Evolutionary conservation across 2,329 filamentous ascomycete genomes (phyloP), one percentile per base, ranked within the genome.

Genomic region (Beauveria varroae): DNA sequence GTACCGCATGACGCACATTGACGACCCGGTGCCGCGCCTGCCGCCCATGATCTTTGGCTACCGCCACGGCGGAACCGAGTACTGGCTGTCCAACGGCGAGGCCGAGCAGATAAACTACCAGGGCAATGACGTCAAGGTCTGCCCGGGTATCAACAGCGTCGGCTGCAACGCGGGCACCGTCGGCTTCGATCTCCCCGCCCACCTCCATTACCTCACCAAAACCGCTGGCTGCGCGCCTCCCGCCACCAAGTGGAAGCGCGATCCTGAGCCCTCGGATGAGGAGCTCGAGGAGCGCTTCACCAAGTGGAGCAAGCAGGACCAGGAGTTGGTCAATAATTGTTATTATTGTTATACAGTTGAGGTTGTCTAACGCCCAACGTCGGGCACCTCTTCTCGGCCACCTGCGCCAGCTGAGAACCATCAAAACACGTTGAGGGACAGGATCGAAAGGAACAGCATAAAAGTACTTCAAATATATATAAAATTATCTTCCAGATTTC

Each of bases 1-100:
- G 65, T 87, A 79, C 74, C 85, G 88, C 64, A 76, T 90, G 57
- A 91, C 88, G 1, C 87, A 91, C 73, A 73, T 73, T 47, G 75
- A 81, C 66, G 89, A 92, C 70, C 85, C 86, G 0, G 82, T 91
- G 1, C 86, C 89, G 0, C 81, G 85, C 49, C 77, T 92, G 43
- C 88, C 88, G 1, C 82, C 86, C 12, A 73, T 84, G 62, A 57
- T 81, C 51, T 71, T 87, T 57, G 81, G 82, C 40, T 91, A 85
- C 75, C 75, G 80, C 44, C 88, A 91, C 71, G 81, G 84, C n/a
- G 82, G 78, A 18, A 86, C 88, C 1, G 89, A 91, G 76, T 90
- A 86, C 74, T 90, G 83, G 79, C 75, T 88, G 41, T 69, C 75
- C 8, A 69, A 67, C 37, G 76, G 76, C 18, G 57, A 57, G 3